phyloP scores from a whole-genome alignment of 768 basidiomycete genomes.

The Rhodocollybia butyracea region DNA sequence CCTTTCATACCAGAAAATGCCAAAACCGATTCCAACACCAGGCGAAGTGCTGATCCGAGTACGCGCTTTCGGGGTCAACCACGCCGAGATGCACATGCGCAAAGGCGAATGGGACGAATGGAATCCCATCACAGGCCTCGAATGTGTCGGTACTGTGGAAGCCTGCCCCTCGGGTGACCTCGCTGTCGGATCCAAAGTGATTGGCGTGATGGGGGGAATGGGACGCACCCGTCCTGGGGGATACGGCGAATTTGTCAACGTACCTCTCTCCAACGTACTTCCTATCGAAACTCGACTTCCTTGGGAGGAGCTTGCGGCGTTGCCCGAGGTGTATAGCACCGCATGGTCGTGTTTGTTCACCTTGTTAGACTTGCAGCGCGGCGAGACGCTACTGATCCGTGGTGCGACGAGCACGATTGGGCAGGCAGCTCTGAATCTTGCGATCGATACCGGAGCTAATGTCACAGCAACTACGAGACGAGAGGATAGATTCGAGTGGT shows the following conservation, averaged over 20 bases:
- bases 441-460: conserved; percentile 13
- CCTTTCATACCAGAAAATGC: conserved; percentile 6
- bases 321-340: conserved; percentile 20
- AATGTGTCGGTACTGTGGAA: conserved; percentile 18
- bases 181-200: conserved; percentile 13
- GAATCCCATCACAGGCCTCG: conserved; percentile 20
- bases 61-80: conserved; percentile 19
- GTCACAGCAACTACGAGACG: conserved; percentile 18
- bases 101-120: conserved; percentile 20
- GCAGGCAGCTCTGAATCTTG: conserved; percentile 16
- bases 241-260: neutral
- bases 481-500: conserved; percentile 8
- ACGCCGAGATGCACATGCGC: conserved; percentile 24
- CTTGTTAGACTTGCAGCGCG: conserved; percentile 12
- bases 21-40: conserved; percentile 10
- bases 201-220: conserved; percentile 20
- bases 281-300: conserved; percentile 2
- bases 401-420: conserved; percentile 18
- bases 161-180: conserved; percentile 6
- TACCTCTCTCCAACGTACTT: neutral
- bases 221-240: conserved; percentile 16
- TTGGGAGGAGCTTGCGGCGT: conserved; percentile 16
- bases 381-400: conserved; percentile 16
- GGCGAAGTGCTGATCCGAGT: conserved; percentile 18
- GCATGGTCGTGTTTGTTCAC: conserved; percentile 19